phyloP scores from a whole-genome alignment of 257 asterid species.

The Solanum pinnatisectum region DNA sequence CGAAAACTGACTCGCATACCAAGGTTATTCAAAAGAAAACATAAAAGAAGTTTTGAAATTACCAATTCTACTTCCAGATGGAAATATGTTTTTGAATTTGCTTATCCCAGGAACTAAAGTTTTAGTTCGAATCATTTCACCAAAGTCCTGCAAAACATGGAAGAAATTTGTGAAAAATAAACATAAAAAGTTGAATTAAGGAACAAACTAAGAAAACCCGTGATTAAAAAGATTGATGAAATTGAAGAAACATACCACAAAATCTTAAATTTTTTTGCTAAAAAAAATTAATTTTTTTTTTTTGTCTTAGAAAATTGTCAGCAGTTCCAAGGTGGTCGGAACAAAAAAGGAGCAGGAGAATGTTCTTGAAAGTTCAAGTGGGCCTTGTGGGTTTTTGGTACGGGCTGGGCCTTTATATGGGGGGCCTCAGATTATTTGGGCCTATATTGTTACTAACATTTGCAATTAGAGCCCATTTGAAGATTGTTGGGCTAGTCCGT shows the following conservation, averaged over 20 bases:
- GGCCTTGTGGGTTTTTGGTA: background rate
- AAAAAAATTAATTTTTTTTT: background rate
- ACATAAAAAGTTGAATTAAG: background rate
- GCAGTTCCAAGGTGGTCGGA: background rate
- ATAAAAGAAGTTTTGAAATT: background rate
- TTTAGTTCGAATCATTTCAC: conserved; percentile 15
- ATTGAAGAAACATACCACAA: background rate
- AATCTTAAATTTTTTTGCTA: background rate
- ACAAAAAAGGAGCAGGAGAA: background rate
- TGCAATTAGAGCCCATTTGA: background rate
- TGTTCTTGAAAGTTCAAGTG: conserved; percentile 17
- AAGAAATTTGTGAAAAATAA: background rate
- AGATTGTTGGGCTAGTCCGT: background rate
- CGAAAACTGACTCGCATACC: background rate
- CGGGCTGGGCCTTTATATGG: background rate
- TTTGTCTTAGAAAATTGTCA: background rate
- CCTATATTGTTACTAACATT: background rate
- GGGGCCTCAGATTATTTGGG: background rate
- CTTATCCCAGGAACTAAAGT: background rate
- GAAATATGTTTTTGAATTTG: background rate
- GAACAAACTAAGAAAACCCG: background rate
- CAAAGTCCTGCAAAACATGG: background rate
- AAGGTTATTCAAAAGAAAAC: background rate
- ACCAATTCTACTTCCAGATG: conserved; percentile 24
- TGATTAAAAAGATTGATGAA: background rate